Conservation (phyloP, 2,329 filamentous ascomycete genomes). For the Penicillium hordei region DNA sequence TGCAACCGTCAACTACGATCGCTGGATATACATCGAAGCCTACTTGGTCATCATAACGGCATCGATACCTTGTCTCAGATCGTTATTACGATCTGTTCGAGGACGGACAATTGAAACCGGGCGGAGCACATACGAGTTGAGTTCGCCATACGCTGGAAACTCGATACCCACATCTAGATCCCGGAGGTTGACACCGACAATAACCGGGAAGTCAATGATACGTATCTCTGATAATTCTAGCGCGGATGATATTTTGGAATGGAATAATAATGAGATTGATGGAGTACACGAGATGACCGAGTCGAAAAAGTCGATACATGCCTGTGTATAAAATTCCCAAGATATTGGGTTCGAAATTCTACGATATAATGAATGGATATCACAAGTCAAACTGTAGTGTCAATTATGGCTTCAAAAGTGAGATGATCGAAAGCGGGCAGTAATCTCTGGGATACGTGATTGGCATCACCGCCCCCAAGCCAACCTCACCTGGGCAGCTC, state of each 20-base stretch:
- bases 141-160: slow-evolving; percentile 9
- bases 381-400: background rate
- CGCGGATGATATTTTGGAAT: slow-evolving; percentile 2
- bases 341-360: no score
- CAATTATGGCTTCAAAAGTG: no score
- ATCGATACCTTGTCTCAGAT: slow-evolving; percentile 32
- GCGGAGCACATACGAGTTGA: slow-evolving; percentile 16
- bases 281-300: background rate
- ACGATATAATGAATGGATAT: background rate
- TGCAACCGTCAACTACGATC: slow-evolving; percentile 27
- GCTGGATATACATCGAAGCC: slow-evolving; percentile 32
- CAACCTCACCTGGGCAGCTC: background rate
- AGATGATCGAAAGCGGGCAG: background rate
- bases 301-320: background rate
- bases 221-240: slow-evolving; percentile 11
- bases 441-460: background rate
- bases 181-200: slow-evolving; percentile 6
- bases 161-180: slow-evolving; percentile 2
- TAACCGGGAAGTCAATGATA: slow-evolving; percentile 9
- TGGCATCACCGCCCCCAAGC: background rate
- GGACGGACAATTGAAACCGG: slow-evolving; percentile 1
- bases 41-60: slow-evolving; percentile 35
- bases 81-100: slow-evolving; percentile 16
- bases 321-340: background rate
- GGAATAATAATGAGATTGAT: background rate